Conservation (phyloP, 2,329 filamentous ascomycete genomes). For the Penicillium sp. region DNA sequence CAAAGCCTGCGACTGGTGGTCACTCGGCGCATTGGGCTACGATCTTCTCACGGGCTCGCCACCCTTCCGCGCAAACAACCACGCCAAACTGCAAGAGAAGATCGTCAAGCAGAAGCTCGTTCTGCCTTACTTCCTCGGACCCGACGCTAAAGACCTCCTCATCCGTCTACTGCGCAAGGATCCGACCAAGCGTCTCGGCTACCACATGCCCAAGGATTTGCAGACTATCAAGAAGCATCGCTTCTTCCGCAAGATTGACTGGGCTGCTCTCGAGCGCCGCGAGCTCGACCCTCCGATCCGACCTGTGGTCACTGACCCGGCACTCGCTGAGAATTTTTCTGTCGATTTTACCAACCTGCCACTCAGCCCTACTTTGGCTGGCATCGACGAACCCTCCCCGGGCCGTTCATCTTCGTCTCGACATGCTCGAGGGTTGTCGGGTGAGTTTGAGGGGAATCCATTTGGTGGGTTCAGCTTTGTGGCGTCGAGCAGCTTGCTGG, state of each 20-base stretch:
- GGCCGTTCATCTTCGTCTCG: slow-evolving; percentile 6
- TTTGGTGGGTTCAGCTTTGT: slow-evolving; percentile 49
- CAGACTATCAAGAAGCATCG: slow-evolving; percentile 81
- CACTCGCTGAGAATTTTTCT: slow-evolving; percentile 93
- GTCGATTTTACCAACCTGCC: slow-evolving; percentile 84
- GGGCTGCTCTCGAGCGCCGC: slow-evolving; percentile 75
- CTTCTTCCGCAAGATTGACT: slow-evolving; percentile 96
- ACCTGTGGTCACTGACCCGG: slow-evolving; percentile 90
- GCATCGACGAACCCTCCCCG: slow-evolving; percentile 27
- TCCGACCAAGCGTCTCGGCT: slow-evolving; percentile 80
- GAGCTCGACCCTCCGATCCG: slow-evolving; percentile 85
- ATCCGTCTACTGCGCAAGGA: slow-evolving; percentile 88
- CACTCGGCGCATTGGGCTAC: slow-evolving; percentile 83
- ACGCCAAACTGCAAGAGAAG: slow-evolving; percentile 91
- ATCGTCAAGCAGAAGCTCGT: slow-evolving; percentile 88
- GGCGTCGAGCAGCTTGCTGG: slow-evolving; percentile 44
- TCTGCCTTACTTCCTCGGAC: slow-evolving; percentile 82
- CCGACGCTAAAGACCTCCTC: slow-evolving; percentile 90
- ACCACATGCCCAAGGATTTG: slow-evolving; percentile 83
- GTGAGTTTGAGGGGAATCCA: slow-evolving; percentile 33
- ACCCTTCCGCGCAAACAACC: slow-evolving; percentile 84
- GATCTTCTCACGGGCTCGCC: slow-evolving; percentile 89
- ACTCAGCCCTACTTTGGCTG: slow-evolving; percentile 63
- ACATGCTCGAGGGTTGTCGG: slow-evolving; percentile 19
- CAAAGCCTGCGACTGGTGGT: slow-evolving; percentile 98